Percentiles rank a stretch among this genome's conserved stretches.
Evolutionary conservation across 495 filamentous ascomycete genomes (phyloP).

Genomic region (Aspergillus taichungensis): DNA sequence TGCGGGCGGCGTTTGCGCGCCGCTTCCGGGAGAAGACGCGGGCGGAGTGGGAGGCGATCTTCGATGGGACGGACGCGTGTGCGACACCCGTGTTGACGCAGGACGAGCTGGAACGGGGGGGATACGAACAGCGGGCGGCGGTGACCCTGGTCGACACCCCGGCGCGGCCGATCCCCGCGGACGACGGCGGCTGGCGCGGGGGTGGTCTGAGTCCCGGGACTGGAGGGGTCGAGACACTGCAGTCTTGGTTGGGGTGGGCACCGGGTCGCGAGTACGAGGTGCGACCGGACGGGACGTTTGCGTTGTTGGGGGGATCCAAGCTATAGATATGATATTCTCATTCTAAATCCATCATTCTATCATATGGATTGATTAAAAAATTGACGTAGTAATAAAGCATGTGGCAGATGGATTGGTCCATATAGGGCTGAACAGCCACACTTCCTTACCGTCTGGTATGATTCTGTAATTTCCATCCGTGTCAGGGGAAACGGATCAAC

Average conservation of each 20-base stretch:
- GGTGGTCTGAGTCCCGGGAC: slow-evolving; percentile 51
- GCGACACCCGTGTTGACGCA: slow-evolving; percentile 78
- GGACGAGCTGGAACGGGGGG: slow-evolving; percentile 55
- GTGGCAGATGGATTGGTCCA: no score
- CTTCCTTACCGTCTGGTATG: no score
- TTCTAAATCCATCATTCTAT: no score
- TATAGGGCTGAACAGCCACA: no score
- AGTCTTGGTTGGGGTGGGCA: slow-evolving; percentile 72
- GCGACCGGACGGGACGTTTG: slow-evolving; percentile 46
- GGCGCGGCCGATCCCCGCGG: slow-evolving; percentile 43
- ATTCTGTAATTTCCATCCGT: no score
- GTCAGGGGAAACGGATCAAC: no score
- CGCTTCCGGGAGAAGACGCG: slow-evolving; percentile 68
- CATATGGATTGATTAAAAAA: no score
- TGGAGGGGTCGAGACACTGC: slow-evolving; percentile 62
- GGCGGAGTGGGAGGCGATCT: slow-evolving; percentile 73
- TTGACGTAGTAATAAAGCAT: no score
- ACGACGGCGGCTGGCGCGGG: slow-evolving; percentile 58
- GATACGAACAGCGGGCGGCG: slow-evolving; percentile 65
- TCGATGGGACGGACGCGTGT: slow-evolving; percentile 86
- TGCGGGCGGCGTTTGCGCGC: slow-evolving; percentile 50
- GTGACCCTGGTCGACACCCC: slow-evolving; percentile 64
- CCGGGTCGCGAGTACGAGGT: slow-evolving; percentile 59
- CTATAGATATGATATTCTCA: no score
- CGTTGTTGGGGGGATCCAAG: no score